Percentiles rank a stretch among this genome's conserved stretches.
Evolutionary conservation across 371 early-diverging fungal species (phyloP).

Genomic region (Rhizopus arrhizus): DNA sequence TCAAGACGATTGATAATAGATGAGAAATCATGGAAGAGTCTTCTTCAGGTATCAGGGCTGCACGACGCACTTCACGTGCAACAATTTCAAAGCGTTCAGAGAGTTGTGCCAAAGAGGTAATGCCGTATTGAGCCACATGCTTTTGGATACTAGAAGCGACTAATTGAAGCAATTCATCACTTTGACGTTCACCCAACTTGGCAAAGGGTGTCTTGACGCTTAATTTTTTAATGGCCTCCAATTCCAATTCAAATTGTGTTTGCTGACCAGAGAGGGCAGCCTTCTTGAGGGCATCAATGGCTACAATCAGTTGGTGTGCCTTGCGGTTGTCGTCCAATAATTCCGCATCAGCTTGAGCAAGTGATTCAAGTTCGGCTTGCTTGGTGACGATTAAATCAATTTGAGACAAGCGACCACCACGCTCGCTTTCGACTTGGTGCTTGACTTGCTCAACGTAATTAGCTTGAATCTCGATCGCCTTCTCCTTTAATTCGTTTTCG

Average conservation of each 20-base stretch:
- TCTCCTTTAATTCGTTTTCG: conserved; percentile 47
- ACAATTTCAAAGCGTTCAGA: conserved; percentile 75
- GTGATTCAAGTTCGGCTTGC: conserved; percentile 71
- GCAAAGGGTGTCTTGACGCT: conserved; percentile 50
- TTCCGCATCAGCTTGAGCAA: conserved; percentile 64
- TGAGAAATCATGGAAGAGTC: conserved; percentile 83
- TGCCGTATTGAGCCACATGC: conserved; percentile 63
- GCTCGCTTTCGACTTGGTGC: conserved; percentile 84
- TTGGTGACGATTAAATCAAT: conserved; percentile 79
- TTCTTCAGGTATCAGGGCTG: conserved; percentile 86
- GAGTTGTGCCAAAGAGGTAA: conserved; percentile 74
- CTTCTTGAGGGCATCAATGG: conserved; percentile 57
- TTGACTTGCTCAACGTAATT: conserved; percentile 71
- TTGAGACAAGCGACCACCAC: conserved; percentile 86
- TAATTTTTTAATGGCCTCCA: conserved; percentile 56
- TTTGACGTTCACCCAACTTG: conserved; percentile 48
- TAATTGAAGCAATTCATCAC: conserved; percentile 67
- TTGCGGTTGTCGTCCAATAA: conserved; percentile 57
- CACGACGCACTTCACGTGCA: conserved; percentile 73
- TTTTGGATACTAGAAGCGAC: conserved; percentile 69
- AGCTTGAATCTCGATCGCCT: conserved; percentile 58
- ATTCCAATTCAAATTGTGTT: conserved; percentile 71
- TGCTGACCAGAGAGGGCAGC: conserved; percentile 44
- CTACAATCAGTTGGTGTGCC: conserved; percentile 58
- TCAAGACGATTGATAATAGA: conserved; percentile 72